Base-by-base conservation (phyloP, 306 rosid genomes). In the Quercus dentata region DNA sequence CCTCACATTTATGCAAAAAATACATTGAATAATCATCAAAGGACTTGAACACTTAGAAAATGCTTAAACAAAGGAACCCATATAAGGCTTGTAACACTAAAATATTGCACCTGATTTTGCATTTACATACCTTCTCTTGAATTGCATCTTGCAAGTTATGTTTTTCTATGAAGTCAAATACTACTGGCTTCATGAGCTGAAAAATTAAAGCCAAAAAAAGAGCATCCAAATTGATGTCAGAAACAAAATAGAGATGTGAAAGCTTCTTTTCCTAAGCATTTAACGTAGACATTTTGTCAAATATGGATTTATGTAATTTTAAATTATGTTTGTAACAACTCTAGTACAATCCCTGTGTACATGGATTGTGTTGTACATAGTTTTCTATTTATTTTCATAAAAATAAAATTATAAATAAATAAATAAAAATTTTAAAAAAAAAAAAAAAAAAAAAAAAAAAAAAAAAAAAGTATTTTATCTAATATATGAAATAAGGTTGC, bases 141-240 rank as follows among this genome's bases (percentile, higher is more conserved):
- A 93, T 85, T 65, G 87, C 84, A 64, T 95, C 96, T 1, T 91
- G 92, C 56, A 95, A 85, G 86, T 89, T 91, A 85, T 95, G 87
- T 68, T 89, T 90, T 59, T 93, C 97, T 28, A 95, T 93, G 88
- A 95, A 95, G 86, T 92, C 94, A 90, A 95, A 95, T 78, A 90
- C 83, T 75, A 85, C 98, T 78, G 97, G 98, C 83, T 89, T 91
- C 92, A 91, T 51, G 72, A 93, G 97, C 98, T 95, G 98, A 81
- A 88, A 86, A 33, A 64, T 55, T 63, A 87, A 74, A 58, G 14
- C 55, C 56, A 78, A 69, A 31, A 35, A 41, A 71, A 19, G 49
- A 63, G 78, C 56, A 58, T 74, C 74, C 73, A 51, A 75, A 76
- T 71, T 70, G 59, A 68, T 58, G 51, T 56, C 20, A 44, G 56